These are phyloP conservation scores for Lactifluus subvellereus DNA, from an alignment of 768 basidiomycete species.

Conservation along the genomic window DNA sequence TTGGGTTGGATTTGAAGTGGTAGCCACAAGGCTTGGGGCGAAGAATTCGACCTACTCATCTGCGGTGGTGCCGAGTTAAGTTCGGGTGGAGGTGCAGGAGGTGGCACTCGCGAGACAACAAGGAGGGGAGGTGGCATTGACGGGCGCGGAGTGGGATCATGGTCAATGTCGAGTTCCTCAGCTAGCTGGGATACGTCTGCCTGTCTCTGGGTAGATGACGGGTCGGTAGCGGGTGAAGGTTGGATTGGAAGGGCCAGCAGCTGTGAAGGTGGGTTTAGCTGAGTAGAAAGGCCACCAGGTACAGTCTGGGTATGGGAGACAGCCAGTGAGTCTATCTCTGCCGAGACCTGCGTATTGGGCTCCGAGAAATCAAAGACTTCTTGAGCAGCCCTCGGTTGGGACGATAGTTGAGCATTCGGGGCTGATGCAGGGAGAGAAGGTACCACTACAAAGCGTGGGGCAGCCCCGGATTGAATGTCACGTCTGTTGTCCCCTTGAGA, in stretches of 20 bases:
- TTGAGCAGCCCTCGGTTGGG: not conserved
- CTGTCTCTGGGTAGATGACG: not conserved
- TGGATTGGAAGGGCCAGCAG: not conserved
- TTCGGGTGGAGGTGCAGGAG: not conserved
- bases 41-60: not conserved
- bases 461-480: not conserved
- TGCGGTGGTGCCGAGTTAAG: not conserved
- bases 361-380: not conserved
- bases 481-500: not conserved
- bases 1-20: not conserved
- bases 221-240: not conserved
- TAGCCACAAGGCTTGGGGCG: not conserved
- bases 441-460: not conserved
- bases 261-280: not conserved
- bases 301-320: not conserved
- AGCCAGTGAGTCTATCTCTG: not conserved
- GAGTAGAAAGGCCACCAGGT: not conserved
- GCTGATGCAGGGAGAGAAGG: not conserved
- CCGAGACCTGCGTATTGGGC: not conserved
- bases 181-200: not conserved
- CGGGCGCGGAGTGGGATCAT: not conserved
- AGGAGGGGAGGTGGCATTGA: conserved; percentile 2
- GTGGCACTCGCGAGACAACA: not conserved
- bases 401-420: not conserved
- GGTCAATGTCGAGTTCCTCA: not conserved